Base-by-base conservation (phyloP, 805 yeast genomes). In the Dipodascopsis tothii region DNA sequence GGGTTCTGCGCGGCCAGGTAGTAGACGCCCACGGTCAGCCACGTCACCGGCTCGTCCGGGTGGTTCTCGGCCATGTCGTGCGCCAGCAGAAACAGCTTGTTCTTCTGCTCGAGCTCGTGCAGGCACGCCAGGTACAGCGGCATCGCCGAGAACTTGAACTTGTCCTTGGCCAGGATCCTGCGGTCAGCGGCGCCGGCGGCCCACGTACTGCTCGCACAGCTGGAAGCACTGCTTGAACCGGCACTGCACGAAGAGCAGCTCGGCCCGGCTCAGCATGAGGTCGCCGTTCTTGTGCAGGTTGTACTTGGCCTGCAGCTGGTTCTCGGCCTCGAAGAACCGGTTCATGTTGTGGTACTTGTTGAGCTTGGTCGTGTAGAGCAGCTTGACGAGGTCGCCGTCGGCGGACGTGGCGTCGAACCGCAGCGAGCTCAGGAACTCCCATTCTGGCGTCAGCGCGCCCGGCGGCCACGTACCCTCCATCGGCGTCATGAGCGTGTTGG, bases 11-110 rank as follows among this genome's bases (percentile, higher is more conserved):
- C 78, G 3, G 87, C 71, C 51, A 90, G 68, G 60, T 92, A 92
- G 64, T 92, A 90, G 2, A 85, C 78, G 2, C 94, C 98, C 16
- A 92, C 86, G 0, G 96, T 85, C 46, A 86, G 72, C 95, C 96
- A 92, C 0, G 97, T 81, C 27, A 84, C 75, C 14, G 94, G 79
- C 54, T 77, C 76, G 36, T 78, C 77, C 0, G 97, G 95, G 50
- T 84, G 83, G 46, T 74, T 71, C 49, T 85, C 95, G 0, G 95
- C 94, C 44, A 92, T 65, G 55, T 81, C 83, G 58, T 92, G 96
- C 0, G 96, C 81, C 30, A 81, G 64, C 19, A 83, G 64, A 58
- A 84, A 92, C 23, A 92, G 67, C 64, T 81, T 83, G 63, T 86
- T 86, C 48, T 78, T 80, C 1, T 83, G 87, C 0, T 86, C 87